These are phyloP conservation scores for Vitellaria paradoxa DNA, from an alignment of 179 eudicot genomes.

Conservation along the genomic window DNA sequence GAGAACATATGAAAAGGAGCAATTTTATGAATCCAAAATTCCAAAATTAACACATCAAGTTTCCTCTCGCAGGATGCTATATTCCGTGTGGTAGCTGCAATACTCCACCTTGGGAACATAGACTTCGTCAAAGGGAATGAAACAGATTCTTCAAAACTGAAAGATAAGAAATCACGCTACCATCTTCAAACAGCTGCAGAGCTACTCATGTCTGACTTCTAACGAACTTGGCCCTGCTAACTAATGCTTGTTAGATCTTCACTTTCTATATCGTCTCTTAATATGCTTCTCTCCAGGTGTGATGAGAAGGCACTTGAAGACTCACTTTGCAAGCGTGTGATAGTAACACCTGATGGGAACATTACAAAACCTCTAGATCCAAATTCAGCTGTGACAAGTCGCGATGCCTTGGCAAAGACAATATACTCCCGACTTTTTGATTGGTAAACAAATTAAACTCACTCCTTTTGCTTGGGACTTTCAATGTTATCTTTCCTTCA, in stretches of 20 bases:
- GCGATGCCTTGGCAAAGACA: slow-evolving; percentile 96
- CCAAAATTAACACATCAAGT: not conserved
- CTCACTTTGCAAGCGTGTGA: slow-evolving; percentile 89
- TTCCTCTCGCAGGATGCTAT: slow-evolving; percentile 48
- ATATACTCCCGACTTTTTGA: slow-evolving; percentile 86
- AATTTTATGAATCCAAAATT: not conserved
- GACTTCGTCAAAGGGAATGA: slow-evolving; percentile 64
- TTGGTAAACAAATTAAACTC: slow-evolving; percentile 45
- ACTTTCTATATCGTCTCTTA: not conserved
- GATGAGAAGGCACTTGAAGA: slow-evolving; percentile 75
- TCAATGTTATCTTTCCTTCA: not conserved
- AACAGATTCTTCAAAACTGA: slow-evolving; percentile 57
- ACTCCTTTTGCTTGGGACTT: not conserved
- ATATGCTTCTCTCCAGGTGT: slow-evolving; percentile 52
- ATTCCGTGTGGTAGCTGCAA: slow-evolving; percentile 69
- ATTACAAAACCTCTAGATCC: slow-evolving; percentile 89
- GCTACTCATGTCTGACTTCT: slow-evolving; percentile 46
- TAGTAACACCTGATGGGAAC: slow-evolving; percentile 97
- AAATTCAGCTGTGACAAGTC: slow-evolving; percentile 74
- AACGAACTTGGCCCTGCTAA: not conserved
- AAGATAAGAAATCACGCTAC: slow-evolving; percentile 44
- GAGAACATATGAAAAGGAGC: not conserved
- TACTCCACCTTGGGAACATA: slow-evolving; percentile 69
- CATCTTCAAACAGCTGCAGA: slow-evolving; percentile 71
- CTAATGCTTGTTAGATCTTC: not conserved